Evolutionary conservation across 78 protist genomes (phyloP), one percentile per base, ranked within the genome.

Genomic region (Mantamonas sphyraenae): DNA sequence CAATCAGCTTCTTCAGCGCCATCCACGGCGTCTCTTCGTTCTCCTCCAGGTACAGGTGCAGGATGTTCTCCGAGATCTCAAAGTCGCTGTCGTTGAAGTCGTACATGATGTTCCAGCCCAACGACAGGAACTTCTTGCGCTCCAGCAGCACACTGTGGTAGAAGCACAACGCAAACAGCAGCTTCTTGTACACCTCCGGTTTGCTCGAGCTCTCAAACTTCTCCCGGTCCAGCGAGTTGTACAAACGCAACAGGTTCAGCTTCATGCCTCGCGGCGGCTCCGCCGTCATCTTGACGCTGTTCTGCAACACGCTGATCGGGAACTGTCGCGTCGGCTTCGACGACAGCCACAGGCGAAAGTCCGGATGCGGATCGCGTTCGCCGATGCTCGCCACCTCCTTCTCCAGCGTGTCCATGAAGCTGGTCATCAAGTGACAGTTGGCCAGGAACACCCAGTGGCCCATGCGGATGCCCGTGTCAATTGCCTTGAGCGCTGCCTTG

Each of bases 231-330:
- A 75, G 30, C 22, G 43, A 33, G 65, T 43, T 68, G 77, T 64
- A 74, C 63, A 90, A 68, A 1, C 93, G 81, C 34, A 31, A n/a
- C 62, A 90, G 68, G 74, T 86, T 90, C 8, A 71, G 67, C 68
- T 69, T 71, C 59, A 93, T 57, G 4, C 96, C 97, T 39, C 56
- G 45, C 0, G 97, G 97, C 0, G 97, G 97, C 66, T 93, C 95
- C 26, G 88, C 87, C 61, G 95, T 89, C 68, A 93, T 75, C 80
- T 93, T 93, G 79, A 88, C 38, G 26, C 82, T 77, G 7, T 63
- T 0, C 69, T 93, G 95, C 50, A 93, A 67, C 33, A 93, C 77
- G 17, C 90, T 43, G 43, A 93, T 86, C 24, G 97, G 97, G 87
- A 93, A 93, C 30, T 35, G 12, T 17, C 83, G 81, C n/a, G 62